Base-by-base conservation (phyloP, 2,329 filamentous ascomycete genomes). In the Monilinia polystroma region DNA sequence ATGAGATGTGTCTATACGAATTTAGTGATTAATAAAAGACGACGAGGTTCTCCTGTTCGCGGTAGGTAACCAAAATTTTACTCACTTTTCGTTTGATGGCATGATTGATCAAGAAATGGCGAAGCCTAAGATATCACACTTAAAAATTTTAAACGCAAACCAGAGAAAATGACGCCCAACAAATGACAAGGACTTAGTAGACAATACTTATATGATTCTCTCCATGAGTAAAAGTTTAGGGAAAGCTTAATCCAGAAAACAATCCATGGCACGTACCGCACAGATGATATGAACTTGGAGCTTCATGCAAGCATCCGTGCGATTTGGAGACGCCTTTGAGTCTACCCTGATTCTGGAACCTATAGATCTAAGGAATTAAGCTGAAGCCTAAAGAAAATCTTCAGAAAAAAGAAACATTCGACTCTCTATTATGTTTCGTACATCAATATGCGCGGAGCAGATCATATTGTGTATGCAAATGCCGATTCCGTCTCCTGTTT, bases 251-350 rank as follows among this genome's bases (percentile, higher is more conserved):
- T 47, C 3, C 20, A 29, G 11, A 45, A 18, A 32, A 23, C 4
- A 26, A 59, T 59, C 14, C 6, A 32, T 43, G 12, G 18, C 18
- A 32, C 2, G 26, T 14, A n/a, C 18, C 41, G 26, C 56, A 59
- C 56, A 59, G 41, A 59, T 47, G 18, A 47, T 26, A 23, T 35
- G 43, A 45, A 7, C 41, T 26, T 20, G 26, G 18, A 47, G 41
- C 56, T 47, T 45, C 41, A 32, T 18, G 6, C 11, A 8, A 35
- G n/a, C 43, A 59, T 49, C 57, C 29, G 43, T 59, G 57, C 57
- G 43, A 59, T 43, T 59, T 59, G 47, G 57, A 59, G 26, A 35
- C 45, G 57, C n/a, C 26, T 29, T 35, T n/a, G 29, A 35, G 29
- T 49, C 23, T 49, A 49, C 26, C 43, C 12, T 59, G 18, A 35